Conservation (phyloP, 2,329 filamentous ascomycete genomes). For the Arthrobotrys conoides region DNA sequence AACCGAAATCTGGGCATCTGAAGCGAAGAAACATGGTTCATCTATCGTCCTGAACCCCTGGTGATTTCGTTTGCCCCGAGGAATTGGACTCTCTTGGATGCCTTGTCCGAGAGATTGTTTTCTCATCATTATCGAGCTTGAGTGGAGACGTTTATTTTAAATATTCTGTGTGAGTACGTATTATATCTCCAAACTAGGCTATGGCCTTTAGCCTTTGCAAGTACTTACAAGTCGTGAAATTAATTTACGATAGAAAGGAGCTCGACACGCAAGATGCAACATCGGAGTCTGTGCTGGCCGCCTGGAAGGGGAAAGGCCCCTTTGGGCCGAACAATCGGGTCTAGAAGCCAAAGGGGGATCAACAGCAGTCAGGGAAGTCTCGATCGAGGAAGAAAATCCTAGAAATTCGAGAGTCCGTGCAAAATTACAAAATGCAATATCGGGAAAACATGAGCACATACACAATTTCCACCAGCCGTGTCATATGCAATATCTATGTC, state of each 20-base stretch:
- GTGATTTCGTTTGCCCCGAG: not conserved
- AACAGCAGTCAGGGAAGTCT: constrained; percentile 1
- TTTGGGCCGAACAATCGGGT: constrained; percentile 2
- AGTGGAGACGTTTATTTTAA: constrained; percentile 18
- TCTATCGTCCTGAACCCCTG: constrained; percentile 9
- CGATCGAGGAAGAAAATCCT: not conserved
- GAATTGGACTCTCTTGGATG: constrained; percentile 12
- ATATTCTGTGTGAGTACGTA: not conserved
- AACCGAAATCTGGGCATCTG: constrained; percentile 16
- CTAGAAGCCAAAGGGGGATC: constrained; percentile 5
- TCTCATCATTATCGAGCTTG: not conserved
- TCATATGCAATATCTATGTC: not conserved
- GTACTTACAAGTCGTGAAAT: constrained; percentile 4
- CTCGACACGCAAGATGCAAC: constrained; percentile 13
- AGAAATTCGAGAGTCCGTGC: constrained; percentile 14
- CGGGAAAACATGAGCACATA: constrained; percentile 5
- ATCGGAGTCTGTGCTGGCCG: constrained; percentile 11
- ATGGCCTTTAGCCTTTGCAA: too few relatives aligned
- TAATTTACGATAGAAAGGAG: constrained; percentile 5
- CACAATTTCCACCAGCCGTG: constrained; percentile 15
- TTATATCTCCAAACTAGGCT: not conserved
- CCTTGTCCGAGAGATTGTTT: constrained; percentile 18
- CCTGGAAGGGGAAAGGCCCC: constrained; percentile 6
- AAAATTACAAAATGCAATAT: constrained; percentile 20
- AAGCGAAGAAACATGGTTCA: constrained; percentile 25